Evolutionary conservation across 2,329 filamentous ascomycete species (phyloP), one percentile per base, ranked within the genome.

Genomic region (Trichoderma brevicompactum): DNA sequence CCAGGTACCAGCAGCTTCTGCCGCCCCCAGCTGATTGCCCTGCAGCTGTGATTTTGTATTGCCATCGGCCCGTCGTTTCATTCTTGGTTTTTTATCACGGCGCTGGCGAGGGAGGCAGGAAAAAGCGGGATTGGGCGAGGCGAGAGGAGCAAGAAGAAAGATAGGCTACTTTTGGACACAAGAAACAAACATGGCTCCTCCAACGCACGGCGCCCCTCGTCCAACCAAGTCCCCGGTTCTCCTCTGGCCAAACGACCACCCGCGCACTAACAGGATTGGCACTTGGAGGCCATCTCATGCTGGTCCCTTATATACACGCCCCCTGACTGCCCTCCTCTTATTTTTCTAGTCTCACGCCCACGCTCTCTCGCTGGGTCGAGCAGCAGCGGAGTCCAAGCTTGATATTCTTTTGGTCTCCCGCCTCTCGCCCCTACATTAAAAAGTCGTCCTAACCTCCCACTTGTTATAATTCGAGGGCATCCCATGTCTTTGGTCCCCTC

Each of bases 391-490:
- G 46, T 32, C 60, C 50, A 64, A 64, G 49, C 60, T 64, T 48
- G 50, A 64, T 64, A 64, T 64, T 63, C 49, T 62, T 44, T 43
- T 63, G 60, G 46, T 54, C 41, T 64, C 49, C 60, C 60, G 50
- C 60, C 43, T 41, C 50, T 64, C 50, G 49, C 60, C 50, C 60
- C 60, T 64, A 64, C 60, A 46, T 64, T 64, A 64, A 63, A 63
- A 54, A 34, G 49, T 19, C 50, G 50, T 64, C 50, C 50, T 41
- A 62, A 64, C 60, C 60, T 64, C 50, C 60, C 60, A 52, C 60
- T 55, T 64, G 49, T 54, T 64, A 64, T 64, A 64, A 64, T 64
- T 64, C 60, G 60, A 64, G 49, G 41, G 15, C 49, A 54, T 64
- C 60, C 60, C 60, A 64, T 64, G 60, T 54, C 60, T 48, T 64